These are phyloP conservation scores for Sporothrix dimorphospora DNA, from an alignment of 2,329 filamentous ascomycete genomes.

Conservation along the genomic window DNA sequence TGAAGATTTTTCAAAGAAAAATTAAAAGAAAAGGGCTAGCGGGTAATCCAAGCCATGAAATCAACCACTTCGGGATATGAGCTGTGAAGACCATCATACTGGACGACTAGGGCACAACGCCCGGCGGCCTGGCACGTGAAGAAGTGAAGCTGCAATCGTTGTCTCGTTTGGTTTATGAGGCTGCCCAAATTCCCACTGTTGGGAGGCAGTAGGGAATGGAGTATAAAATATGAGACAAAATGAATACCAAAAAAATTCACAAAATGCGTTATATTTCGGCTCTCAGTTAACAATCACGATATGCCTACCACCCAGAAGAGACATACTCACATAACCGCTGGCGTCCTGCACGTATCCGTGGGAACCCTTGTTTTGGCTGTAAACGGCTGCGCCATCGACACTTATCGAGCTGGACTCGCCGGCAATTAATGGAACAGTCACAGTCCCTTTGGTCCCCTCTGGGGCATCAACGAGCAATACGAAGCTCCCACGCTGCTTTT, in stretches of 20 bases:
- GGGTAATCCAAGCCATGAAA: constrained; percentile 18
- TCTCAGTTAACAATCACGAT: constrained; percentile 1
- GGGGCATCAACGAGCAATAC: constrained; percentile 42
- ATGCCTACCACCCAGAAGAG: constrained; percentile 29
- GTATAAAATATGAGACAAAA: neutral
- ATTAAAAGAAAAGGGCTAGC: constrained; percentile 23
- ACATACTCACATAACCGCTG: constrained; percentile 26
- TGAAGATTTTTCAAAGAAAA: constrained; percentile 24
- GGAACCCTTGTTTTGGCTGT: constrained; percentile 39
- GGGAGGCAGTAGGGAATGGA: neutral
- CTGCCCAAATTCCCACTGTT: neutral
- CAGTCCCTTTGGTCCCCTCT: constrained; percentile 37
- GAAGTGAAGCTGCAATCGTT: neutral
- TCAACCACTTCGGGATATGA: neutral
- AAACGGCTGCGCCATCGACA: constrained; percentile 35
- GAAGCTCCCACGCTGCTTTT: constrained; percentile 33
- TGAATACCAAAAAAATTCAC: neutral
- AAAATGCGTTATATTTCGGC: neutral
- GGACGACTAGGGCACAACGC: neutral
- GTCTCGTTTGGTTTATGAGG: neutral
- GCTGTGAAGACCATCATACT: neutral
- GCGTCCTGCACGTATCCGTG: constrained; percentile 36
- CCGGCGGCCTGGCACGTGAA: neutral
- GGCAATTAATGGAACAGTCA: constrained; percentile 36
- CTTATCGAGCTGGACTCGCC: constrained; percentile 24